Conservation (phyloP, 345 rosid species). For the Clarkia xantiana region DNA sequence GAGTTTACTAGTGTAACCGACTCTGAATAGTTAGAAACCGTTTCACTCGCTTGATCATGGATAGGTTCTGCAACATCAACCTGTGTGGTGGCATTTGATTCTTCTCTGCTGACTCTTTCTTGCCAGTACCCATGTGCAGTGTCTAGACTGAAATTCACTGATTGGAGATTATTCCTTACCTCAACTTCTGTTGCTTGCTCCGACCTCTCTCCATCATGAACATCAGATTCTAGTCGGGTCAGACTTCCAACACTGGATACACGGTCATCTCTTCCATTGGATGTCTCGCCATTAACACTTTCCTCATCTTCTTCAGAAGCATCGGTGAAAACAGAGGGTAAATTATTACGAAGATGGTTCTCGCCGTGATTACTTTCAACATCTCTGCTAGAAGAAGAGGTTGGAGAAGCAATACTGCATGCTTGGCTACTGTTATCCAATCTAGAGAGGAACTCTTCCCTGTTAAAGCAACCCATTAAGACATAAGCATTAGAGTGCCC, state of each 20-base stretch:
- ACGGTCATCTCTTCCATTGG: slow-evolving; percentile 20
- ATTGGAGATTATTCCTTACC: no score
- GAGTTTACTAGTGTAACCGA: slow-evolving; percentile 15
- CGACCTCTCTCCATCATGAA: background rate
- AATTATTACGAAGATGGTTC: slow-evolving; percentile 13
- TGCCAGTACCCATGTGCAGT: slow-evolving; percentile 1
- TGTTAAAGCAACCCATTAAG: background rate
- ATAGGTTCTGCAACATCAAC: slow-evolving; percentile 4
- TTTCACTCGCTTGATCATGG: slow-evolving; percentile 4
- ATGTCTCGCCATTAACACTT: slow-evolving; percentile 17
- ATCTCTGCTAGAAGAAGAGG: slow-evolving; percentile 42
- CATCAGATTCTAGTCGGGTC: background rate
- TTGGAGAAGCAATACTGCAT: slow-evolving; percentile 40
- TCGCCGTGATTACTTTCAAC: slow-evolving; percentile 17
- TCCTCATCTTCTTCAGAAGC: slow-evolving; percentile 23
- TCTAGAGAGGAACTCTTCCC: slow-evolving; percentile 73
- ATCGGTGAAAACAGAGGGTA: slow-evolving; percentile 15
- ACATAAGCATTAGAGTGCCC: background rate
- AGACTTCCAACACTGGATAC: slow-evolving; percentile 8
- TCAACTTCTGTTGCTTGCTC: no score
- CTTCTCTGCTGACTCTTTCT: slow-evolving; percentile 16
- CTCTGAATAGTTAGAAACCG: slow-evolving; percentile 17
- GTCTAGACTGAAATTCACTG: no score
- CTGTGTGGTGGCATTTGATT: background rate
- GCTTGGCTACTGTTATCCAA: slow-evolving; percentile 32